phyloP scores from a whole-genome alignment of 805 yeast species.

The Maudiozyma pseudohumilis region DNA sequence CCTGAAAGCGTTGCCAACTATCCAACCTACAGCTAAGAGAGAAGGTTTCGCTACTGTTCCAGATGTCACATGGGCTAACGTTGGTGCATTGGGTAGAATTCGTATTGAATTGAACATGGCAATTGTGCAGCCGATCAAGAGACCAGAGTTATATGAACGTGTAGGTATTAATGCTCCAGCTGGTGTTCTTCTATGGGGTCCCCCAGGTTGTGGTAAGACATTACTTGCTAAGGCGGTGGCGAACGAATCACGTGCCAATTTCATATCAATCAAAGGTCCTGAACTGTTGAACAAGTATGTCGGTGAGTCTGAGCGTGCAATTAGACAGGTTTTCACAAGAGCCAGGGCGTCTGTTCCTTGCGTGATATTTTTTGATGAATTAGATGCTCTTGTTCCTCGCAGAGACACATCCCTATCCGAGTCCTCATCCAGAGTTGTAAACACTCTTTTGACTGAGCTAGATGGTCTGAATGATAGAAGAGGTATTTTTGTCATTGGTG shows the following conservation, averaged over 20 bases:
- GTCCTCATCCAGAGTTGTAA: constrained; percentile 86
- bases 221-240: constrained; percentile 95
- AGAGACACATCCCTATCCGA: constrained; percentile 85
- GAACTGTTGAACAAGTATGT: constrained; percentile 89
- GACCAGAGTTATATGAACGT: constrained; percentile 78
- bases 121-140: constrained; percentile 88
- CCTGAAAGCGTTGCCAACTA: constrained; percentile 73
- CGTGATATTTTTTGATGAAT: constrained; percentile 88
- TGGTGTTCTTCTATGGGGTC: constrained; percentile 97
- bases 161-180: constrained; percentile 96
- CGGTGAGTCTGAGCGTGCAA: constrained; percentile 92
- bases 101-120: constrained; percentile 94
- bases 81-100: constrained; percentile 76
- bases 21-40: constrained; percentile 95
- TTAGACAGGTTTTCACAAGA: constrained; percentile 83
- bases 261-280: constrained; percentile 93
- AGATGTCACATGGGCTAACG: constrained; percentile 91
- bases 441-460: constrained; percentile 84
- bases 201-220: constrained; percentile 99
- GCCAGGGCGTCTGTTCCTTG: constrained; percentile 93
- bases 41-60: constrained; percentile 99
- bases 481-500: constrained; percentile 92
- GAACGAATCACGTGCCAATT: constrained; percentile 91
- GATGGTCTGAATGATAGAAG: constrained; percentile 90
- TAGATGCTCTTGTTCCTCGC: constrained; percentile 92